A percentile compares a stretch with the other conserved stretches of the same genome.
These are phyloP conservation scores for Rhizophora mangle DNA, from an alignment of 345 rosid genomes.

Conservation along the genomic window DNA sequence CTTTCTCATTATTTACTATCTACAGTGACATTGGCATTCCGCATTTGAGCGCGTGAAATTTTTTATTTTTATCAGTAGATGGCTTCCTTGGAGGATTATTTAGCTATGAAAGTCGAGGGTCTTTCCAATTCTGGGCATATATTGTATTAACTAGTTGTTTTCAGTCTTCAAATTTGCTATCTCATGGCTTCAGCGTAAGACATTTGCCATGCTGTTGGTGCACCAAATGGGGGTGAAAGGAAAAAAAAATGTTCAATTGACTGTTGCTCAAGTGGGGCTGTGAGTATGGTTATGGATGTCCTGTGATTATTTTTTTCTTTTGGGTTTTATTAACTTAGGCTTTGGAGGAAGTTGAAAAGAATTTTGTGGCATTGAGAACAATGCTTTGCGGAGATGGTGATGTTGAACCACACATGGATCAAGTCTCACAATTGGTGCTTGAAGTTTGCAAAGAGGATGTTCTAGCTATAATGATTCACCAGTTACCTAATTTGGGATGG, in stretches of 20 bases:
- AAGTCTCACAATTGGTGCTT: constrained; percentile 61
- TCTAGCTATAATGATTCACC: constrained; percentile 65
- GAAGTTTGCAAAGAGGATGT: constrained; percentile 93
- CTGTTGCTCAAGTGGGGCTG: neutral
- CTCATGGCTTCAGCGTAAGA: neutral
- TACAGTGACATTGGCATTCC: neutral
- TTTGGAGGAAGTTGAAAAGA: constrained; percentile 91
- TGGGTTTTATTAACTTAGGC: constrained; percentile 41
- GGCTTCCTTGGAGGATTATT: too few relatives aligned
- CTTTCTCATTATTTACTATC: neutral
- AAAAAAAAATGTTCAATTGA: neutral
- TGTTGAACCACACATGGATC: constrained; percentile 75
- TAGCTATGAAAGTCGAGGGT: too few relatives aligned
- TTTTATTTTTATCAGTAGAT: neutral
- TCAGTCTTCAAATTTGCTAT: neutral
- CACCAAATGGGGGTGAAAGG: neutral
- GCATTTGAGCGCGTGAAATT: neutral
- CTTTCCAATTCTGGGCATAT: neutral
- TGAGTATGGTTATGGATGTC: neutral
- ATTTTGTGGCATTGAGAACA: constrained; percentile 60
- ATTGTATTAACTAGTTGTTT: neutral
- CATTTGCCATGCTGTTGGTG: neutral
- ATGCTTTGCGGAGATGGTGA: constrained; percentile 91
- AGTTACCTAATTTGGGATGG: constrained; percentile 85
- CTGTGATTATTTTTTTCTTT: neutral